Conservation (phyloP, 495 filamentous ascomycete species). For the Podospora appendiculata region DNA sequence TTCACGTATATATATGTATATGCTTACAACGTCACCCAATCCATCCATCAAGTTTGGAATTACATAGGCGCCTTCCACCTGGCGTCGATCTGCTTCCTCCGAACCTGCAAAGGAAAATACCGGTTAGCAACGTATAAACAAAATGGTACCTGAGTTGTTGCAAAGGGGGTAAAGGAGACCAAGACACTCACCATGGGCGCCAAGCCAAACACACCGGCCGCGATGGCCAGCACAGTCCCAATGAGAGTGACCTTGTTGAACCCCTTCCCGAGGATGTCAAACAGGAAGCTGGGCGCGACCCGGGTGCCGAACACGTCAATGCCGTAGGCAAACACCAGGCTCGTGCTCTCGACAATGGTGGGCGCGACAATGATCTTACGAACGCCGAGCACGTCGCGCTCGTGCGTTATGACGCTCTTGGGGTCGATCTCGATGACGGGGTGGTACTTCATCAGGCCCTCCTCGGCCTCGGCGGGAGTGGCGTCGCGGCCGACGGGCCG, state of each 20-base stretch:
- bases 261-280: conserved; percentile 86
- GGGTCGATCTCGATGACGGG: conserved; percentile 80
- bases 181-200: conserved; percentile 70
- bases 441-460: conserved; percentile 70
- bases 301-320: conserved; percentile 81
- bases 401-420: conserved; percentile 72
- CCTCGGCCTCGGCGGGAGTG: conserved; percentile 66
- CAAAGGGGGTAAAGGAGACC: background rate
- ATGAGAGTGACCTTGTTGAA: conserved; percentile 86
- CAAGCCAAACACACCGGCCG: conserved; percentile 63
- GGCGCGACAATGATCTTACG: conserved; percentile 63
- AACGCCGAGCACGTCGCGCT: conserved; percentile 72
- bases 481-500: conserved; percentile 82
- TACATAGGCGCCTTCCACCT: conserved; percentile 16
- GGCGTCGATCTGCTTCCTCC: conserved; percentile 19
- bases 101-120: conserved; percentile 7
- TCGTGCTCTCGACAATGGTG: conserved; percentile 84
- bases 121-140: conserved; percentile 1
- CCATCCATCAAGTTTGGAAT: too few relatives aligned
- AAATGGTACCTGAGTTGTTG: background rate
- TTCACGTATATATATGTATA: background rate
- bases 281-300: conserved; percentile 74
- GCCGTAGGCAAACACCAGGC: conserved; percentile 83
- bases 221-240: conserved; percentile 70
- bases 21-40: background rate